Evolutionary conservation across 495 filamentous ascomycete genomes (phyloP).

Genomic region (Annulohypoxylon bovei): DNA sequence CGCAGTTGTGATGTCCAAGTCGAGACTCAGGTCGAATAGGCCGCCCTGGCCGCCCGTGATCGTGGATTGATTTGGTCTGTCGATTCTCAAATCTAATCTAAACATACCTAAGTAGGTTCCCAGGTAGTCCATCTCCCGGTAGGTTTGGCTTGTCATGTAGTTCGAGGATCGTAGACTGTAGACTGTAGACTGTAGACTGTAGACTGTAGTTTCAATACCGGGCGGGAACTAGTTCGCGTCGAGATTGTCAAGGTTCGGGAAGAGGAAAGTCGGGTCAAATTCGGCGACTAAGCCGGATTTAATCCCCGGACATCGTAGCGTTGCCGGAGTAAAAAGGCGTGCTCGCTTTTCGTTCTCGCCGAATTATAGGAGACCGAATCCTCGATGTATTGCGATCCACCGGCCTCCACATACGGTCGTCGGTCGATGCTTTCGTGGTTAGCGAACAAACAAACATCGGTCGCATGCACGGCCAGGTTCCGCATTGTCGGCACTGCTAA

Average conservation of each 20-base stretch:
- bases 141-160: background rate
- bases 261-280: background rate
- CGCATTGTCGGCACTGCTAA: too few species aligned
- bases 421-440: background rate
- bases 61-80: background rate
- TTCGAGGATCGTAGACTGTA: background rate
- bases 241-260: background rate
- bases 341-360: background rate
- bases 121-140: background rate
- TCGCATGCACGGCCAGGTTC: constrained; percentile 5
- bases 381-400: background rate
- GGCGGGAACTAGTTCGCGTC: background rate
- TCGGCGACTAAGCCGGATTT: background rate
- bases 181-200: background rate
- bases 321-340: too few species aligned
- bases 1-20: background rate
- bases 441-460: background rate
- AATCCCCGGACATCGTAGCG: too few species aligned
- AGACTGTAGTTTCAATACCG: background rate
- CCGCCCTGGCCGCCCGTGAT: background rate
- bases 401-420: background rate
- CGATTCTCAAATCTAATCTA: background rate
- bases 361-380: background rate
- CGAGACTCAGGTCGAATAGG: background rate
- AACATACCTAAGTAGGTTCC: background rate